Percentiles rank a stretch among this genome's conserved stretches.
Conservation (phyloP, 2,329 filamentous ascomycete species). For the Nemania sp. region DNA sequence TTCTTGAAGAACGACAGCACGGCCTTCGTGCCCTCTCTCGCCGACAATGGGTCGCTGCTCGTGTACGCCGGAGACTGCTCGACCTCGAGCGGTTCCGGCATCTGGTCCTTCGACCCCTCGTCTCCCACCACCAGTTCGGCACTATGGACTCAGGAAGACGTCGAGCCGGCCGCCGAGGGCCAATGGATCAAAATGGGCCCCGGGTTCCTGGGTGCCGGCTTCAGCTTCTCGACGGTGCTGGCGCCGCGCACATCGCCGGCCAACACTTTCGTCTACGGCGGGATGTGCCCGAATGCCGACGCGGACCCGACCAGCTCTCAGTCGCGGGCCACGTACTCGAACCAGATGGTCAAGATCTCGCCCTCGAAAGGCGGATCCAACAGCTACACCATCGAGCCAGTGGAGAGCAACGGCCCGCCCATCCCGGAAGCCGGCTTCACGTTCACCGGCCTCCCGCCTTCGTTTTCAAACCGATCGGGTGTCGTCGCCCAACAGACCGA, state of each 20-base stretch:
- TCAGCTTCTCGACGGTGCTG: constrained; percentile 70
- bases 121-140: constrained; percentile 42
- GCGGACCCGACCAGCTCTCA: constrained; percentile 62
- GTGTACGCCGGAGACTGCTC: constrained; percentile 77
- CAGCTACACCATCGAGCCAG: constrained; percentile 45
- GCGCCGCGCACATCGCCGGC: constrained; percentile 58
- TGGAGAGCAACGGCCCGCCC: constrained; percentile 62
- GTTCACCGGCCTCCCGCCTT: constrained; percentile 73
- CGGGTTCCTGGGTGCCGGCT: constrained; percentile 57
- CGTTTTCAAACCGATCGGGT: constrained; percentile 69
- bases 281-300: constrained; percentile 75
- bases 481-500: constrained; percentile 72
- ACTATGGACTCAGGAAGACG: constrained; percentile 49
- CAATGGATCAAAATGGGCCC: constrained; percentile 45
- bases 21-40: constrained; percentile 70
- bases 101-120: constrained; percentile 71
- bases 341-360: constrained; percentile 72
- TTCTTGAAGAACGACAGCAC: constrained; percentile 61
- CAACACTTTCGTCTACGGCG: constrained; percentile 77
- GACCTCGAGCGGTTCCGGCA: constrained; percentile 51
- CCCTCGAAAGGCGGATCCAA: constrained; percentile 46
- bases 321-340: constrained; percentile 75
- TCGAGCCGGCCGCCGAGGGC: constrained; percentile 29
- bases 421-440: constrained; percentile 86
- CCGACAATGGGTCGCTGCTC: constrained; percentile 69